These are phyloP conservation scores for Linum usitatissimum DNA, from an alignment of 345 rosid species.

Conservation along the genomic window DNA sequence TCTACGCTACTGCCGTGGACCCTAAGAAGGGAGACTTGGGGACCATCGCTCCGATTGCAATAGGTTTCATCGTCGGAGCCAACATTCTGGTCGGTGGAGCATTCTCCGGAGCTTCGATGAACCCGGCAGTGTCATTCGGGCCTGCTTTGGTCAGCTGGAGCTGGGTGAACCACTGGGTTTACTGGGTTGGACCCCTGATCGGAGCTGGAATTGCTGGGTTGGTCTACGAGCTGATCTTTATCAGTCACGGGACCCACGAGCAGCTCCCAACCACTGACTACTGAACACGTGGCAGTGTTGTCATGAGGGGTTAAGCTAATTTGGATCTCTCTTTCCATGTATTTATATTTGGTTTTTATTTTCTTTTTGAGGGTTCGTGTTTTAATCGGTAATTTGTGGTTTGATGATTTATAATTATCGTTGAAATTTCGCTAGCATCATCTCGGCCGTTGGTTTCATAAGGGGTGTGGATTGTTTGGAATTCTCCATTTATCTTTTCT, in stretches of 20 bases:
- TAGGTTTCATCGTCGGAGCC: constrained; percentile 6
- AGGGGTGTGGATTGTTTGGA: too few relatives aligned
- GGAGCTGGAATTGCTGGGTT: constrained; percentile 1
- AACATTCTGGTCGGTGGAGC: constrained; percentile 1
- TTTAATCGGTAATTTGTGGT: too few relatives aligned
- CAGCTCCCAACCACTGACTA: constrained; percentile 2
- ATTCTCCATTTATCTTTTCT: too few relatives aligned
- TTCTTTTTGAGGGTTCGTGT: too few relatives aligned
- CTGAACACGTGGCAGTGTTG: neutral
- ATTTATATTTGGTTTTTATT: too few relatives aligned
- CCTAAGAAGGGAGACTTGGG: constrained; percentile 2
- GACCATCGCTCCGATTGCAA: neutral
- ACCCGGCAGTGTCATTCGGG: constrained; percentile 6
- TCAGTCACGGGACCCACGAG: constrained; percentile 3
- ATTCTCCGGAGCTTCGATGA: constrained; percentile 1
- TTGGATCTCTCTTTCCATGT: neutral
- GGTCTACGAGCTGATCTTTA: constrained; percentile 2
- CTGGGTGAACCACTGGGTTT: constrained; percentile 4
- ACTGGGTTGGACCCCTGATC: constrained; percentile 3
- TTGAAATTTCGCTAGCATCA: too few relatives aligned
- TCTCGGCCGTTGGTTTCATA: too few relatives aligned
- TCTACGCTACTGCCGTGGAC: constrained; percentile 5
- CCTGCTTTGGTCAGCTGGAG: constrained; percentile 5
- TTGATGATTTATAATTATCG: too few relatives aligned
- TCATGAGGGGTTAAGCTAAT: neutral